phyloP scores from a whole-genome alignment of 352 stramenopile species.

The Pythium apleroticum region DNA sequence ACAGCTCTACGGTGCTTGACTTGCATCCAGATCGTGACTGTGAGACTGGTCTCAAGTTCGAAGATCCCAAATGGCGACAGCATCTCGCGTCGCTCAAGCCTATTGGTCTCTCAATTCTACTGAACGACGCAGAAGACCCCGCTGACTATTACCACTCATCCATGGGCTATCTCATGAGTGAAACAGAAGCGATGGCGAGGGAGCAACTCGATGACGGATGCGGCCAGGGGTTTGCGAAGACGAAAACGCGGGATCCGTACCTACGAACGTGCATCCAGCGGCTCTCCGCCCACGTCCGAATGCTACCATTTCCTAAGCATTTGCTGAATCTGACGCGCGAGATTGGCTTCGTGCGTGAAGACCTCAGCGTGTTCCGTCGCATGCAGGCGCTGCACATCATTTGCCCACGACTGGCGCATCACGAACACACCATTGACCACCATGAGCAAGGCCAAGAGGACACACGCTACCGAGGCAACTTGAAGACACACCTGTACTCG shows the following conservation, averaged over 20 bases:
- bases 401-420: conserved; percentile 69
- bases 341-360: conserved; percentile 78
- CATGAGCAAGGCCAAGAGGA: conserved; percentile 86
- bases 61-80: conserved; percentile 84
- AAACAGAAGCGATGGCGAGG: conserved; percentile 26
- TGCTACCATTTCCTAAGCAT: conserved; percentile 83
- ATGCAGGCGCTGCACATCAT: conserved; percentile 83
- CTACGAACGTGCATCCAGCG: conserved; percentile 71
- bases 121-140: conserved; percentile 78
- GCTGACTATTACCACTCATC: conserved; percentile 60
- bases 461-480: conserved; percentile 75
- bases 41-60: conserved; percentile 81
- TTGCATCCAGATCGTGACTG: conserved; percentile 71
- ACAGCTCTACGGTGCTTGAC: conserved; percentile 66
- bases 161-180: conserved; percentile 76
- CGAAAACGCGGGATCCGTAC: conserved; percentile 33
- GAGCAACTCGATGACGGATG: conserved; percentile 14
- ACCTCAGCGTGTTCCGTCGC: conserved; percentile 65
- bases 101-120: conserved; percentile 73
- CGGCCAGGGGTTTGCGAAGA: conserved; percentile 16
- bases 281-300: conserved; percentile 79
- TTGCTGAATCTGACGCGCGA: conserved; percentile 76
- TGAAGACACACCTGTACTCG: conserved; percentile 87
- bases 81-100: conserved; percentile 80
- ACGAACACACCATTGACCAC: conserved; percentile 84